Percentiles rank a stretch among this genome's conserved stretches.
Evolutionary conservation across 2,329 filamentous ascomycete species (phyloP).

Genomic region (Ceratocystis variospora): DNA sequence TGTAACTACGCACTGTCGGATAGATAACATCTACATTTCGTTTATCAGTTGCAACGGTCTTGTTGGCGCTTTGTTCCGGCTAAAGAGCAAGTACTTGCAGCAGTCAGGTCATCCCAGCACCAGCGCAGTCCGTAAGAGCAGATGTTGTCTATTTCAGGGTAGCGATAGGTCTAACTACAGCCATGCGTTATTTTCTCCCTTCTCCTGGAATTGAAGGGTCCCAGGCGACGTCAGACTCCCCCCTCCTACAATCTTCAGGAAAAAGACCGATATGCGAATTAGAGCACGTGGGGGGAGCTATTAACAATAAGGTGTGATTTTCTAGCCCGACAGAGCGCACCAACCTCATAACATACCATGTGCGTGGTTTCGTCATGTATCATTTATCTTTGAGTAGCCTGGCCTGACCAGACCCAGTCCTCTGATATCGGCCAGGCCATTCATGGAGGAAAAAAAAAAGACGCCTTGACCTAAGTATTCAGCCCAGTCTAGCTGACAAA

Average conservation of each 20-base stretch:
- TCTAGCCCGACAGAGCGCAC: neutral
- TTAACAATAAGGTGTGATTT: neutral
- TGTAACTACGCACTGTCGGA: neutral
- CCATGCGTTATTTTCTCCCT: no score
- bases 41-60: no score
- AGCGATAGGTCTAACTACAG: no score
- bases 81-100: no score
- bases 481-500: neutral
- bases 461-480: neutral
- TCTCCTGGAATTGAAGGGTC: no score
- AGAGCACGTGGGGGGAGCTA: neutral
- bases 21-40: neutral
- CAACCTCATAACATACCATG: neutral
- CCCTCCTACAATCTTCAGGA: no score
- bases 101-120: no score
- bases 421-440: neutral
- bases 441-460: neutral
- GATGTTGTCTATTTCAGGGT: no score
- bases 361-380: neutral
- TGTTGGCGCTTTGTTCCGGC: no score
- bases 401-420: neutral
- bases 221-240: no score
- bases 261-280: neutral
- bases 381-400: neutral
- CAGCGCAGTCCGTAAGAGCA: no score